Evolutionary conservation across 2,329 filamentous ascomycete genomes (phyloP), one percentile per base, ranked within the genome.

Genomic region (Hymenoscyphus scutula): DNA sequence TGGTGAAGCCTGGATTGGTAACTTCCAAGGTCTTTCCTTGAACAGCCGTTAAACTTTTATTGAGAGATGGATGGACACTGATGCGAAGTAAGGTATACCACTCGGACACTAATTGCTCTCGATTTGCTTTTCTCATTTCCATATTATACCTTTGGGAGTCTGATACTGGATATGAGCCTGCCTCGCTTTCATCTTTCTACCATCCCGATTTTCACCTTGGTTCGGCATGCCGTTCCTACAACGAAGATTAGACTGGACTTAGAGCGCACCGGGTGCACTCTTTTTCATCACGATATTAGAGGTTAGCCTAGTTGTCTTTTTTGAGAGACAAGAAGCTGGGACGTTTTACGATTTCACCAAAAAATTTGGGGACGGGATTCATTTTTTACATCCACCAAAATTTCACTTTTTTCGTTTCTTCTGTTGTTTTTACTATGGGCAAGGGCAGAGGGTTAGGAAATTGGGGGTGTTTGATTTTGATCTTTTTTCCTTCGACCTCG

Each of bases 1-100:
- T 71, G 71, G 69, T 17, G 75, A 80, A 56, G 87, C 89, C 57
- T 90, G 88, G 87, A 77, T 82, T 29, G 78, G 62, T 32, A 79
- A 59, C 5, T 91, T 91, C 73, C 89, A 92, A 73, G 84, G 89
- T 10, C 77, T 92, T 19, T 92, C 89, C 1, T 81, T 92, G 66
- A 89, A 89, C 71, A 70, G 65, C 58, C 72, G 71, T 37, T 74
- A 70, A 61, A 15, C 6, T 11, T 58, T 19, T 5, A 19, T 23
- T 10, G 32, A 41, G 25, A 30, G 10, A 17, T 29, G 13, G 53
- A 41, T 25, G n/a, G n/a, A n/a, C n/a, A 48, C n/a, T 23, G 41
- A 48, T 23, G 41, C 23, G 7, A 48, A 48, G n/a, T 19, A 17
- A 13, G n/a, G n/a, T 23, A 19, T 19, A 29, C 19, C 25, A 54